Conservation (phyloP, 2,329 filamentous ascomycete genomes). For the Pestalotiopsis sp. region DNA sequence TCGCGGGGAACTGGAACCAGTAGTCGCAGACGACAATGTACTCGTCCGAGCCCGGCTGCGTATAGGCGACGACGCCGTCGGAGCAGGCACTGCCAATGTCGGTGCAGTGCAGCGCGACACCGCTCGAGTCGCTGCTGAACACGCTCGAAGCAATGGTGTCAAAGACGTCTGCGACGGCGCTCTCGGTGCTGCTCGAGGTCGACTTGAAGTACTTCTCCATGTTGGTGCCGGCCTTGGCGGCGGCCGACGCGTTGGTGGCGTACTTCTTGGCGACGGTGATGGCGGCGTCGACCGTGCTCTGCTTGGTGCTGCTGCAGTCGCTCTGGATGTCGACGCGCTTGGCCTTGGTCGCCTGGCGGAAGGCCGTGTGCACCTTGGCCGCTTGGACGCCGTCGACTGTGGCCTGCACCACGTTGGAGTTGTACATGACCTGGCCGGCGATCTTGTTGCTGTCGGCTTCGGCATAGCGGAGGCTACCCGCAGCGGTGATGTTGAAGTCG, state of each 20-base stretch:
- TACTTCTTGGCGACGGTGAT: neutral
- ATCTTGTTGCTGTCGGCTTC: neutral
- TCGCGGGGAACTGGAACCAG: neutral
- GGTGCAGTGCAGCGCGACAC: neutral
- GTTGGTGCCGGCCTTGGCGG: neutral
- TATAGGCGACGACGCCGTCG: neutral
- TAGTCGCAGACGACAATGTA: neutral
- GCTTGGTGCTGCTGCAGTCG: neutral
- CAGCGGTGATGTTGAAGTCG: neutral
- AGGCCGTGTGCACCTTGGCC: neutral
- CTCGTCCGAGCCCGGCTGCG: neutral
- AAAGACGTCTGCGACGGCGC: neutral
- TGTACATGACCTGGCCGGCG: neutral
- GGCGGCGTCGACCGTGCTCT: neutral
- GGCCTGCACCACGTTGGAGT: neutral
- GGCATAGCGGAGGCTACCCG: neutral
- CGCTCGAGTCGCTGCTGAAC: neutral
- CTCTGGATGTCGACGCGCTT: neutral
- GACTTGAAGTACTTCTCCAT: neutral
- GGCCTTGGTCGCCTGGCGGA: neutral
- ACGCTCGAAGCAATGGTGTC: neutral
- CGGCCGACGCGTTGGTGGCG: neutral
- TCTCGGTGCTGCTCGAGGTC: neutral
- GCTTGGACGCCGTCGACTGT: neutral
- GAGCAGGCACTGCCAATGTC: neutral